These are phyloP conservation scores for Starmerella powellii DNA, from an alignment of 805 yeast genomes.

Conservation along the genomic window DNA sequence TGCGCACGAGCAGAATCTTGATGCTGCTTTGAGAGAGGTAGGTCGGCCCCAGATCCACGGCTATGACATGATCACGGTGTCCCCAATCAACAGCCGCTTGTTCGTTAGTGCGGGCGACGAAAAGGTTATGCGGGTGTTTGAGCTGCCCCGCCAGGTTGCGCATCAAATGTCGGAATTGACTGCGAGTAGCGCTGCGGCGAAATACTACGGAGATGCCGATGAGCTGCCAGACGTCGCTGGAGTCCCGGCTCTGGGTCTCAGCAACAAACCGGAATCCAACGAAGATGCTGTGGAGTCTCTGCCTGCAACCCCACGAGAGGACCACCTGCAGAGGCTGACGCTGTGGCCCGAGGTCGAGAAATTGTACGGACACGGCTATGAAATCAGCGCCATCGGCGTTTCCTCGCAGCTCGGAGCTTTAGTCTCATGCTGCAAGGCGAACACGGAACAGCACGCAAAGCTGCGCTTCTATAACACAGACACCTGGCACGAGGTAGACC, in stretches of 20 bases:
- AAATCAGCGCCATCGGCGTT: constrained; percentile 65
- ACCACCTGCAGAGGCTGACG: constrained; percentile 79
- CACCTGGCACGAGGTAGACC: constrained; percentile 49
- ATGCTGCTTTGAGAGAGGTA: constrained; percentile 68
- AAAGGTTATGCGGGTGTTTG: constrained; percentile 78
- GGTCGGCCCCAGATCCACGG: constrained; percentile 98
- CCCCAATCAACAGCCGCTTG: constrained; percentile 44
- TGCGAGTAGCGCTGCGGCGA: not conserved
- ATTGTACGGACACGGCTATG: constrained; percentile 95
- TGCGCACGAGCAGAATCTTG: constrained; percentile 18
- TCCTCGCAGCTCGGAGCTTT: constrained; percentile 50
- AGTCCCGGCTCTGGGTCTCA: constrained; percentile 83
- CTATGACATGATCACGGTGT: constrained; percentile 80
- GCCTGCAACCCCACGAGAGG: constrained; percentile 68
- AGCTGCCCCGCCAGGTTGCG: constrained; percentile 71
- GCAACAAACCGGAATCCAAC: constrained; percentile 63
- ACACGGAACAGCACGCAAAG: constrained; percentile 72
- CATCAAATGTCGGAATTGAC: constrained; percentile 37
- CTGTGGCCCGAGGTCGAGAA: constrained; percentile 93
- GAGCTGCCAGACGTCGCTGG: constrained; percentile 71
- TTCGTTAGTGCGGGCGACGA: constrained; percentile 96
- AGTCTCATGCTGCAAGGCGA: constrained; percentile 89
- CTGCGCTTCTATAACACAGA: constrained; percentile 57
- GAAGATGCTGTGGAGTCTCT: constrained; percentile 30
- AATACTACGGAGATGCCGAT: constrained; percentile 4